Base-by-base conservation (phyloP, 2,329 filamentous ascomycete species). In the Sodiomyces alkalinus region DNA sequence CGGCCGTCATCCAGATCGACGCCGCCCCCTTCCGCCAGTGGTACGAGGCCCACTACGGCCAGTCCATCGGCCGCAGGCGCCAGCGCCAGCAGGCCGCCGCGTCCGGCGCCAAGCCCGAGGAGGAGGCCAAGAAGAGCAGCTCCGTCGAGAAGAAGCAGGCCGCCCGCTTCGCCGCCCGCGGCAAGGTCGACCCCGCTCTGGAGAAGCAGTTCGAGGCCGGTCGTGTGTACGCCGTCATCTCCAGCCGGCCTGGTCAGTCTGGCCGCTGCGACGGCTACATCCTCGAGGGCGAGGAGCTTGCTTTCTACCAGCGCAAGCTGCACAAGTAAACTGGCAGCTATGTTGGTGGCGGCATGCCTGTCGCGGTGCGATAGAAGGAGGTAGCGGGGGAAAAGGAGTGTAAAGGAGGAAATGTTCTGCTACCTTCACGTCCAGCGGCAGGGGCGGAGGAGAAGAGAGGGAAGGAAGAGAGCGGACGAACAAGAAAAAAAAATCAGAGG, bases 161-260 rank as follows among this genome's bases (percentile, higher is more conserved):
- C 41, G 80, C 73, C 46, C 80, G 90, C 57, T 76, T 76, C 61
- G 74, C 80, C 56, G 70, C 73, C 49, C 53, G 63, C 47, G 87
- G 87, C 68, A 98, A 98, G 81, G 82, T 94, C 52, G 90, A 98
- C 65, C 41, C 63, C 44, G 73, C 82, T 43, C 60, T 98, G 43
- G 90, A 98, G 82, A 86, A 81, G 69, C 90, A 98, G 70, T 98
- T 98, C 68, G 90, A 96, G 79, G 87, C 90, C 47, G 86, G 87
- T 74, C 87, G 92, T 64, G 68, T 98, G 48, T 94, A 78, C 64
- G 90, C 90, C 51, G 80, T 94, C 47, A 67, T 98, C 51, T 73
- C 87, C 49, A 90, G 80, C 60, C 75, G 90, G 53, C 90, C 90
- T 45, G 90, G 90, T 51, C 90, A 98, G 80, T 90, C 81, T 58